Conservation (phyloP, 2,329 filamentous ascomycete species). For the Lachnellula arida region DNA sequence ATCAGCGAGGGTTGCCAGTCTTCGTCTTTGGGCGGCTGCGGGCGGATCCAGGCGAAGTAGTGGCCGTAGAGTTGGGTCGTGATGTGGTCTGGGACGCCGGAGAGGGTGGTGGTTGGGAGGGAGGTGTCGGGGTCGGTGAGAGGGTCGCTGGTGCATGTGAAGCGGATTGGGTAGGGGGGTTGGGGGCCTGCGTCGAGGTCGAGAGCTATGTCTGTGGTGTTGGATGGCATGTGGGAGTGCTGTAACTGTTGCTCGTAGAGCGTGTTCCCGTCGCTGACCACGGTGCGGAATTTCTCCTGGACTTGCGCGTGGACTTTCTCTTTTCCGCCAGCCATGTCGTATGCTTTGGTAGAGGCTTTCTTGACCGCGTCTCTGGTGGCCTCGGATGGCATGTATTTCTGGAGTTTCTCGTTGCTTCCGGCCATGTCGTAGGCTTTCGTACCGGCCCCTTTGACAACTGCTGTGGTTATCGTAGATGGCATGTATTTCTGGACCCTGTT, state of each 20-base stretch:
- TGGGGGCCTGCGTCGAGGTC: slow-evolving; percentile 47
- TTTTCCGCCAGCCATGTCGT: not conserved
- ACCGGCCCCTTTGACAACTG: not conserved
- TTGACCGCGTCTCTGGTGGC: not conserved
- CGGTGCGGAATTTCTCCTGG: slow-evolving; percentile 18
- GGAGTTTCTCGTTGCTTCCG: slow-evolving; percentile 21
- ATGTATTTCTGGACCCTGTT: slow-evolving; percentile 34
- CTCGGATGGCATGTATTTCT: slow-evolving; percentile 24
- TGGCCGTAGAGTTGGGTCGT: slow-evolving; percentile 52
- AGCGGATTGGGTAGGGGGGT: slow-evolving; percentile 48
- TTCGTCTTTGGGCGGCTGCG: slow-evolving; percentile 27
- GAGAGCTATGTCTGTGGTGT: slow-evolving; percentile 19
- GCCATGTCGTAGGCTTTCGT: not conserved
- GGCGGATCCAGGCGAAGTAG: slow-evolving; percentile 60
- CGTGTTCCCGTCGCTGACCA: slow-evolving; percentile 34
- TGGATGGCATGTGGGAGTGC: slow-evolving; percentile 36
- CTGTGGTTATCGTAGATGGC: slow-evolving; percentile 1
- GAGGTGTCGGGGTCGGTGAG: slow-evolving; percentile 31
- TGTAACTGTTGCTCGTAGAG: slow-evolving; percentile 32
- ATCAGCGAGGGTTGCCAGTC: slow-evolving; percentile 59
- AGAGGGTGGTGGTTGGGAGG: slow-evolving; percentile 51
- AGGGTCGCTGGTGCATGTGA: slow-evolving; percentile 45
- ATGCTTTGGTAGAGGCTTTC: not conserved
- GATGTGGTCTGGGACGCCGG: slow-evolving; percentile 47
- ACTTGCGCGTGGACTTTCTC: slow-evolving; percentile 25